These are phyloP conservation scores for Colletotrichum simmondsii DNA, from an alignment of 2,329 filamentous ascomycete genomes.

Conservation along the genomic window DNA sequence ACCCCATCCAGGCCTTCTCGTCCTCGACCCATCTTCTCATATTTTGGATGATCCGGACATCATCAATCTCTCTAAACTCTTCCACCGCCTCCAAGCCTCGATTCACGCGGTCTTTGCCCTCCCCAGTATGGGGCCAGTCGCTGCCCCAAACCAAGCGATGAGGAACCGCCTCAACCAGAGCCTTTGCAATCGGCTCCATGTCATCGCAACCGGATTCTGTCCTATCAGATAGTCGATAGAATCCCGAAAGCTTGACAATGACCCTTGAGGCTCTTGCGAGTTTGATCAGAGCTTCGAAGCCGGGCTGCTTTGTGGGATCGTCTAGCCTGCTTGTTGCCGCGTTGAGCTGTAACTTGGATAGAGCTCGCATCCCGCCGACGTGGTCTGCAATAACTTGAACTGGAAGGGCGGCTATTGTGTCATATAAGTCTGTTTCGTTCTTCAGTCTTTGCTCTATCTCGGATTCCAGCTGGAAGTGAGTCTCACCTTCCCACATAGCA, in stretches of 20 bases:
- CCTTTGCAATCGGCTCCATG: constrained; percentile 7
- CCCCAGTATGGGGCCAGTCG: constrained; percentile 29
- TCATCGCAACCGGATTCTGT: neutral
- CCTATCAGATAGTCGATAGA: neutral
- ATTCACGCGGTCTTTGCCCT: neutral
- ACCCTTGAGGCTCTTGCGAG: neutral
- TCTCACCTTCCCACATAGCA: constrained; percentile 1
- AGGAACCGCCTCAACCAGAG: neutral
- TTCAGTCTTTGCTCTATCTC: neutral
- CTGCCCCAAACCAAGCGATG: constrained; percentile 22
- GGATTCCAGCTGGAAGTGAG: neutral
- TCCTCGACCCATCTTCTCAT: neutral
- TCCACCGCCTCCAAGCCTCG: neutral
- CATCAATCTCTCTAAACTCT: neutral
- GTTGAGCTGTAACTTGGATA: neutral
- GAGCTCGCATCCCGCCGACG: constrained; percentile 8
- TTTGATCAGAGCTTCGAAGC: neutral
- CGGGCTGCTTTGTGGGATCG: neutral
- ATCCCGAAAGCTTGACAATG: constrained; percentile 8
- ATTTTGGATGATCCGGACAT: neutral
- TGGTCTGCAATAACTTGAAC: constrained; percentile 22
- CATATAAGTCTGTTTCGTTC: neutral
- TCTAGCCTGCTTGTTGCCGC: neutral
- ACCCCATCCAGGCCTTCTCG: neutral
- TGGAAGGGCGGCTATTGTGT: neutral